These are phyloP conservation scores for Neofusicoccum ribis DNA, from an alignment of 2,329 filamentous ascomycete species.

Conservation along the genomic window DNA sequence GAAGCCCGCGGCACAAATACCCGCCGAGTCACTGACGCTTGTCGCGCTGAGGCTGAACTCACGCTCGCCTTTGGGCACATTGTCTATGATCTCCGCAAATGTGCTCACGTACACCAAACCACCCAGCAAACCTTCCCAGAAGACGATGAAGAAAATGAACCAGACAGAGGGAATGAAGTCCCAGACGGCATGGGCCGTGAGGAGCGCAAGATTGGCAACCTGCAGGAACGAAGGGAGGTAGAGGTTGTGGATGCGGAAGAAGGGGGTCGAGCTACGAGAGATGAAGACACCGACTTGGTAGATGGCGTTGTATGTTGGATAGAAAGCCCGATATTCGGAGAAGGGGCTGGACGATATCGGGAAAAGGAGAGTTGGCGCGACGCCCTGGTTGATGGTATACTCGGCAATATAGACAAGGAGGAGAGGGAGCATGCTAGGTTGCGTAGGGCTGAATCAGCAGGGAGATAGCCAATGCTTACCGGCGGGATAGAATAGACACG, in stretches of 20 bases:
- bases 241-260: conserved; percentile 75
- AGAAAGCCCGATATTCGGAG: conserved; percentile 78
- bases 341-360: conserved; percentile 77
- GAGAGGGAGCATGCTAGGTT: conserved; percentile 77
- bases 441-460: background rate
- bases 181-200: conserved; percentile 75
- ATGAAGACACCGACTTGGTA: conserved; percentile 96
- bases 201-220: conserved; percentile 70
- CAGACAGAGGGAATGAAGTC: conserved; percentile 84
- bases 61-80: conserved; percentile 71
- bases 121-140: conserved; percentile 92
- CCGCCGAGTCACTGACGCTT: conserved; percentile 86
- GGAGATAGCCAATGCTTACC: background rate
- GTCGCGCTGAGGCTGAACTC: conserved; percentile 91
- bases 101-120: conserved; percentile 94
- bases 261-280: conserved; percentile 86
- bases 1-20: conserved; percentile 86
- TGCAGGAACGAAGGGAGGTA: conserved; percentile 84
- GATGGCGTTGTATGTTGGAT: conserved; percentile 90
- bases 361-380: conserved; percentile 86
- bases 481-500: background rate
- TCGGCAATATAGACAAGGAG: conserved; percentile 92
- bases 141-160: conserved; percentile 78
- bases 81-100: conserved; percentile 90
- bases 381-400: conserved; percentile 96